Conservation (phyloP, 2,329 filamentous ascomycete genomes). For the Alternaria arbusti region DNA sequence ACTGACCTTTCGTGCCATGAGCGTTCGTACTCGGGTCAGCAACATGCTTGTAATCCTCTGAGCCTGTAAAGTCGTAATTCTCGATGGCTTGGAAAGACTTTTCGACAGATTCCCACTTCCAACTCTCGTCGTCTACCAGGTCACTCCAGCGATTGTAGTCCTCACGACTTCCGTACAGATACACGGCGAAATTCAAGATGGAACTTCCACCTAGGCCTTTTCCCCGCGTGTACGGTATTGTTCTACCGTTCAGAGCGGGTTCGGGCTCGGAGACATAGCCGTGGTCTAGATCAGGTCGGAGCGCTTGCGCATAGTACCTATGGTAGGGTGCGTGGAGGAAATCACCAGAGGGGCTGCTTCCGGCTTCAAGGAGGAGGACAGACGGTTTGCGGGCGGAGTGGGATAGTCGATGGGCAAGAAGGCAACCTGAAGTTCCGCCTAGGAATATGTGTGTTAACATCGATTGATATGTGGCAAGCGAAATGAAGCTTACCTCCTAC, state of each 20-base stretch:
- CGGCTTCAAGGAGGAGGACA: slow-evolving; percentile 68
- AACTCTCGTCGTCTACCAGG: slow-evolving; percentile 62
- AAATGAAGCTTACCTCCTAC: slow-evolving; percentile 43
- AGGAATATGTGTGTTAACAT: background rate
- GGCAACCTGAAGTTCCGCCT: slow-evolving; percentile 67
- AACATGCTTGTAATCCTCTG: slow-evolving; percentile 52
- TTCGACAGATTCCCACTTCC: slow-evolving; percentile 62
- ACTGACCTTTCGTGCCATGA: slow-evolving; percentile 54
- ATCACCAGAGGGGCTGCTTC: slow-evolving; percentile 57
- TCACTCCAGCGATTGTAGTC: slow-evolving; percentile 69
- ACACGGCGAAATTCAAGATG: slow-evolving; percentile 54
- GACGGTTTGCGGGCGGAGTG: slow-evolving; percentile 55
- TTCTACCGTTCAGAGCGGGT: slow-evolving; percentile 46
- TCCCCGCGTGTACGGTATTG: slow-evolving; percentile 54
- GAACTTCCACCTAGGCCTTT: slow-evolving; percentile 59
- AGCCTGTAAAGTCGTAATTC: slow-evolving; percentile 54
- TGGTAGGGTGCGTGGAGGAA: slow-evolving; percentile 56
- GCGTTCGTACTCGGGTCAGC: slow-evolving; percentile 52
- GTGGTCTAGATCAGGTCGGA: slow-evolving; percentile 59
- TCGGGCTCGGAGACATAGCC: slow-evolving; percentile 52
- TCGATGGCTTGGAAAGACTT: slow-evolving; percentile 61
- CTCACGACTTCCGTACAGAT: slow-evolving; percentile 58
- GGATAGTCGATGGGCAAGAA: slow-evolving; percentile 62
- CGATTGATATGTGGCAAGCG: background rate
- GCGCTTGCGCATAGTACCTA: slow-evolving; percentile 55